Conservation (phyloP, 257 asterid genomes). For the Thymus mandschuricus region DNA sequence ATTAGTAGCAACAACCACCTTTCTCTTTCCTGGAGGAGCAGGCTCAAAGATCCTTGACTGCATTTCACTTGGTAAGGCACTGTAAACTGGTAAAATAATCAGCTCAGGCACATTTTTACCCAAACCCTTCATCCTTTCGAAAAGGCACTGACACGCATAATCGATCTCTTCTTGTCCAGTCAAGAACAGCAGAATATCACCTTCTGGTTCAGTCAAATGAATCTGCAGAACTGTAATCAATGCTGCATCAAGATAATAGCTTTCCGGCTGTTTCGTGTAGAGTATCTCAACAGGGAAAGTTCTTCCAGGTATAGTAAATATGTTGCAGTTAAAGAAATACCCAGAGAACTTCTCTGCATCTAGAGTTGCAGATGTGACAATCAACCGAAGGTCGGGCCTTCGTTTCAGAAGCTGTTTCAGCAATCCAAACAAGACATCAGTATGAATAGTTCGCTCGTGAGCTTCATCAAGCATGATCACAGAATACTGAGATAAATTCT, state of each 20-base stretch:
- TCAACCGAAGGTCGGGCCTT: slow-evolving; percentile 87
- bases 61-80: slow-evolving; percentile 97
- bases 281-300: slow-evolving; percentile 87
- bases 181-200: slow-evolving; percentile 85
- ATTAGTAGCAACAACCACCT: slow-evolving; percentile 91
- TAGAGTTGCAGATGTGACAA: slow-evolving; percentile 90
- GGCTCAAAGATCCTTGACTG: slow-evolving; percentile 92
- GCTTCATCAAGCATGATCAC: slow-evolving; percentile 96
- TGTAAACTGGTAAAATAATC: slow-evolving; percentile 82
- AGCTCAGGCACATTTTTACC: slow-evolving; percentile 85
- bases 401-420: slow-evolving; percentile 73
- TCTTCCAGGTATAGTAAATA: slow-evolving; percentile 93
- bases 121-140: slow-evolving; percentile 90
- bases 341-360: slow-evolving; percentile 96
- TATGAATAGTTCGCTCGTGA: slow-evolving; percentile 82
- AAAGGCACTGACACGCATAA: slow-evolving; percentile 85
- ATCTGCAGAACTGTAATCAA: slow-evolving; percentile 85
- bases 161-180: slow-evolving; percentile 99
- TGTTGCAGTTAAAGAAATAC: slow-evolving; percentile 85
- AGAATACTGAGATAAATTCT: slow-evolving; percentile 78
- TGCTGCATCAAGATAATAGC: slow-evolving; percentile 86
- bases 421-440: slow-evolving; percentile 84
- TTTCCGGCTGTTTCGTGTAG: slow-evolving; percentile 89
- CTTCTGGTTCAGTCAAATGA: slow-evolving; percentile 94
- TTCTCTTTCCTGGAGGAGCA: slow-evolving; percentile 94